Conservation (phyloP, 768 basidiomycete genomes). For the Xerocomus spinulosus region DNA sequence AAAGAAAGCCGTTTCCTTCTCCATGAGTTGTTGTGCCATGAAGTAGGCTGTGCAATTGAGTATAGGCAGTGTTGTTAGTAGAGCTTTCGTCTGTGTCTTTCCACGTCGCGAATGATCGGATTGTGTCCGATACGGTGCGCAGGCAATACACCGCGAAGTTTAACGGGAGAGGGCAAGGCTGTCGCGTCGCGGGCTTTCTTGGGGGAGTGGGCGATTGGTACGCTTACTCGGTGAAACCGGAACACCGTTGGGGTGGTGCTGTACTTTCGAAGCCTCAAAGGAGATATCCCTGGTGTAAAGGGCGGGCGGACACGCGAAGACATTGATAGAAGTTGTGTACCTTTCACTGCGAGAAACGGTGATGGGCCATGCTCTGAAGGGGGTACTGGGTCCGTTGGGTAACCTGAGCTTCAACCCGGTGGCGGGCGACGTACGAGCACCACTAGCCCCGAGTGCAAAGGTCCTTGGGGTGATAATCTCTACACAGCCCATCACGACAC, state of each 20-base stretch:
- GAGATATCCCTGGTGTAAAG: constrained; percentile 16
- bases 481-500: constrained; percentile 29
- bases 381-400: constrained; percentile 19
- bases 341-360: neutral
- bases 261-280: constrained; percentile 11
- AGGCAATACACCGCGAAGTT: constrained; percentile 33
- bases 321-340: constrained; percentile 5
- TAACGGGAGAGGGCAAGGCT: constrained; percentile 12
- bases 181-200: constrained; percentile 7
- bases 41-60: constrained; percentile 61
- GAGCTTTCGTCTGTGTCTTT: constrained; percentile 32
- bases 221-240: constrained; percentile 17
- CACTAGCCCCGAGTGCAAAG: constrained; percentile 1
- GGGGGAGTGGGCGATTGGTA: constrained; percentile 8
- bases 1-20: constrained; percentile 90
- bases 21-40: constrained; percentile 70
- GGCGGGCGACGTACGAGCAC: constrained; percentile 11
- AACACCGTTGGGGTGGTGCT: constrained; percentile 1
- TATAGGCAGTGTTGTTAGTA: constrained; percentile 50
- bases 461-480: constrained; percentile 29
- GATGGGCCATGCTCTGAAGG: constrained; percentile 15
- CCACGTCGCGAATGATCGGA: constrained; percentile 32
- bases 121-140: constrained; percentile 42
- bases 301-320: constrained; percentile 13
- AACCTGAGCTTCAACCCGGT: neutral